phyloP scores from a whole-genome alignment of 306 rosid species.

The Vigna angularis region DNA sequence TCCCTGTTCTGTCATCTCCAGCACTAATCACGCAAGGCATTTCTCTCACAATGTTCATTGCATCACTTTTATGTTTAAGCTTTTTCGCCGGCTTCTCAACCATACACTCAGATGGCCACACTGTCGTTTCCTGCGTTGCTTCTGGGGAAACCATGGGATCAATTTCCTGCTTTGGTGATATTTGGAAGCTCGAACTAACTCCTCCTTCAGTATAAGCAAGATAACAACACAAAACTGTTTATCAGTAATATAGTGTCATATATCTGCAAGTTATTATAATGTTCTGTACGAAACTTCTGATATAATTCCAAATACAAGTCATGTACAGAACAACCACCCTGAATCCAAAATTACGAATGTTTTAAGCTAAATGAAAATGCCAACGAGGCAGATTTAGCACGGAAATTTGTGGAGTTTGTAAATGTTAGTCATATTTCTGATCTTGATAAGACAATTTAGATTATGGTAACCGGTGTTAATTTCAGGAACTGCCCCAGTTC shows the following conservation, averaged over 20 bases:
- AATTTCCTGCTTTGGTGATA: not conserved
- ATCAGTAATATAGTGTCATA: slow-evolving; percentile 11
- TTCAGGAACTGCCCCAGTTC: too few relatives aligned
- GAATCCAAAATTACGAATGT: not conserved
- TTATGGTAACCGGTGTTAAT: too few relatives aligned
- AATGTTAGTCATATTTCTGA: too few relatives aligned
- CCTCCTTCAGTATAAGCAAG: slow-evolving; percentile 30
- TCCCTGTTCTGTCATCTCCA: slow-evolving; percentile 67
- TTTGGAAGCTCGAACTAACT: slow-evolving; percentile 11
- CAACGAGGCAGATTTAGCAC: not conserved
- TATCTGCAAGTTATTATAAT: not conserved
- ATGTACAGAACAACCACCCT: not conserved
- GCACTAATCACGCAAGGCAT: slow-evolving; percentile 65
- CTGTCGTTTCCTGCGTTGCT: slow-evolving; percentile 1
- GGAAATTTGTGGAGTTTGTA: too few relatives aligned
- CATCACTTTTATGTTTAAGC: slow-evolving; percentile 41
- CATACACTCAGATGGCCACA: slow-evolving; percentile 19
- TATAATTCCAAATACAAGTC: not conserved
- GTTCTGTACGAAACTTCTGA: not conserved
- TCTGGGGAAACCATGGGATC: not conserved
- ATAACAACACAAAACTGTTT: slow-evolving; percentile 5
- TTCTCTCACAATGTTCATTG: slow-evolving; percentile 42
- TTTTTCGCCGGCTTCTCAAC: slow-evolving; percentile 44
- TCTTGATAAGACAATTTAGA: too few relatives aligned
- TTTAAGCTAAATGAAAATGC: not conserved